Evolutionary conservation across 345 rosid genomes (phyloP).

Genomic region (Pistacia integerrima): DNA sequence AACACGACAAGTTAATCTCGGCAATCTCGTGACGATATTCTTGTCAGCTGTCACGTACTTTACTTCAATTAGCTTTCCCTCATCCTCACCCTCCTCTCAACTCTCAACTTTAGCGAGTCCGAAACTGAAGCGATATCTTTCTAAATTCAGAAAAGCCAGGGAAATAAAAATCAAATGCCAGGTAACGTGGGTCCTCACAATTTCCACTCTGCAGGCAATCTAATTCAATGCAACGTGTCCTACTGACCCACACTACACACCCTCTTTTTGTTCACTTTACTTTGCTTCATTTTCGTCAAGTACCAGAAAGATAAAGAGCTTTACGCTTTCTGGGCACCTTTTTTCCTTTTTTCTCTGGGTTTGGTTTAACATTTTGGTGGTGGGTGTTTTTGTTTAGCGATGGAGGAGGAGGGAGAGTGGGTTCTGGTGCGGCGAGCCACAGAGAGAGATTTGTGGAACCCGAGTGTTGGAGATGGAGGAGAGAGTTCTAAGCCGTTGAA

Average conservation of each 20-base stretch:
- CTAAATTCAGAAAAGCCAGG: no score
- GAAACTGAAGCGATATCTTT: not conserved
- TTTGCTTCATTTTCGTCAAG: not conserved
- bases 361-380: not conserved
- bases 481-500: conserved; percentile 51
- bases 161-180: not conserved
- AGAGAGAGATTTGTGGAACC: conserved; percentile 49
- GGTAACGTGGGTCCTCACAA: not conserved
- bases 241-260: not conserved
- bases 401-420: conserved; percentile 45
- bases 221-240: not conserved
- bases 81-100: no score
- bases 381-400: not conserved
- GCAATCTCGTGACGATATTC: no score
- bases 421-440: conserved; percentile 47
- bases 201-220: not conserved
- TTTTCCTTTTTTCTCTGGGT: not conserved
- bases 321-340: not conserved
- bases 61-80: no score
- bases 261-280: not conserved
- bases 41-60: no score
- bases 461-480: conserved; percentile 35
- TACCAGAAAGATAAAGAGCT: not conserved
- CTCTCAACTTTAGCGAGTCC: no score
- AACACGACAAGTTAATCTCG: no score